These are phyloP conservation scores for Trichoderma afroharzianum DNA, from an alignment of 2,329 filamentous ascomycete species.

Conservation along the genomic window DNA sequence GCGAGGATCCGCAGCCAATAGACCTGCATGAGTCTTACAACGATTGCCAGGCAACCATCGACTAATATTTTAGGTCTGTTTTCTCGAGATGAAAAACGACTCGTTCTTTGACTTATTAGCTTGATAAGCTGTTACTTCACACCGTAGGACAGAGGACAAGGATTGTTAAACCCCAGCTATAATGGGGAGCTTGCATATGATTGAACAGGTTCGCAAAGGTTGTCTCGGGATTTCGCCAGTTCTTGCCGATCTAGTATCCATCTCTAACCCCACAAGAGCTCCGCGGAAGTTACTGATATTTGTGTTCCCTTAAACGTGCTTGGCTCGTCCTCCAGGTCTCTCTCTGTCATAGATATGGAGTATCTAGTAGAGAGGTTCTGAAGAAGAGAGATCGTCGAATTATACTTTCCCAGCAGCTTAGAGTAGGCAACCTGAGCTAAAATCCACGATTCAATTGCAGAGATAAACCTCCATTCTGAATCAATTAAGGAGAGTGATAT, in stretches of 20 bases:
- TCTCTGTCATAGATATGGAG: neutral
- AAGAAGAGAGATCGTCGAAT: neutral
- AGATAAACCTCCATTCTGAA: neutral
- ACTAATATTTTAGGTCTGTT: constrained; percentile 12
- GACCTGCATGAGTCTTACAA: neutral
- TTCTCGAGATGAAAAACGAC: neutral
- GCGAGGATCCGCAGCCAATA: neutral
- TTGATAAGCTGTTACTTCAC: neutral
- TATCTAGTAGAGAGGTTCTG: neutral
- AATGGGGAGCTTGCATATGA: neutral
- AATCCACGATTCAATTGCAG: neutral
- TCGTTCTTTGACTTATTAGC: neutral
- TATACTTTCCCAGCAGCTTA: neutral
- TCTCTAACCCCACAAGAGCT: neutral
- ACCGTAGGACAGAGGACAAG: neutral
- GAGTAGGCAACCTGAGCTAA: neutral
- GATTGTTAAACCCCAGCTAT: neutral
- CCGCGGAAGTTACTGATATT: neutral
- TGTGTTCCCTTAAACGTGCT: neutral
- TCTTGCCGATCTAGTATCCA: neutral
- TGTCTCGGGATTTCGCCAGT: neutral
- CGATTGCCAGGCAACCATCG: constrained; percentile 7
- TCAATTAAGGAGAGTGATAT: neutral
- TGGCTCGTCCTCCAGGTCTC: neutral
- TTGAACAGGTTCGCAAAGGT: neutral